Base-by-base conservation (phyloP, 768 basidiomycete species). In the Astraeus odoratus region DNA sequence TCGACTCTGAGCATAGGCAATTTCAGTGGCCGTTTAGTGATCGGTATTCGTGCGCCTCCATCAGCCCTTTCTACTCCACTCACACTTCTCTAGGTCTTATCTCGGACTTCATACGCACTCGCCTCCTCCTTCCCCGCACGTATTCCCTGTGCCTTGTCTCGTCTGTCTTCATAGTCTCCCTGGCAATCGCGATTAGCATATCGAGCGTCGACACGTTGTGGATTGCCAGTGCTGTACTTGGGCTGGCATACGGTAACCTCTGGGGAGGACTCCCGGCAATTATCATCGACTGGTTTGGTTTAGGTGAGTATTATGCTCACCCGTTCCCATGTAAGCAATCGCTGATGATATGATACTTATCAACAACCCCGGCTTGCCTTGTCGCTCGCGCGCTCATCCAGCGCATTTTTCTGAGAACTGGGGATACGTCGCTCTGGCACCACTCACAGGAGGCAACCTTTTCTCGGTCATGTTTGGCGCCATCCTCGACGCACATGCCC, bases 231-330 rank as follows among this genome's bases (percentile, higher is more conserved):
- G 52, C 60, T 18, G 38, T 65, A 25, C 49, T 70, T 12, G 60
- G 62, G 8, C 53, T 71, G 24, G 79, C 81, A 0, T 85, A 92
- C 52, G 90, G 90, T 3, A 74, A 77, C 39, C 57, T 80, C 42
- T 91, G 87, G 57, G 85, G 84, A 2, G 66, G 85, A 33, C 72
- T 77, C 55, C 87, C 88, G 0, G 80, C 83, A 16, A 71, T 94
- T 22, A 72, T 77, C 42, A 73, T 94, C 19, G 92, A 94, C 53
- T 93, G 87, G 88, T 94, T 93, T 53, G 91, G 91, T 8, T 69
- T 94, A 56, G 69, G 87, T 87, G 54, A 57, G 85, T 78, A 2
- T 9, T 18, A 29, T 40, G 6, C 6, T 16, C 4, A 27, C 27
- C 39, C 13, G 15, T n/a, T 15, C 38, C 20, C 12, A 18, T 35